Conservation (phyloP, 108 stramenopile species). For the Epithemia pelagica region DNA sequence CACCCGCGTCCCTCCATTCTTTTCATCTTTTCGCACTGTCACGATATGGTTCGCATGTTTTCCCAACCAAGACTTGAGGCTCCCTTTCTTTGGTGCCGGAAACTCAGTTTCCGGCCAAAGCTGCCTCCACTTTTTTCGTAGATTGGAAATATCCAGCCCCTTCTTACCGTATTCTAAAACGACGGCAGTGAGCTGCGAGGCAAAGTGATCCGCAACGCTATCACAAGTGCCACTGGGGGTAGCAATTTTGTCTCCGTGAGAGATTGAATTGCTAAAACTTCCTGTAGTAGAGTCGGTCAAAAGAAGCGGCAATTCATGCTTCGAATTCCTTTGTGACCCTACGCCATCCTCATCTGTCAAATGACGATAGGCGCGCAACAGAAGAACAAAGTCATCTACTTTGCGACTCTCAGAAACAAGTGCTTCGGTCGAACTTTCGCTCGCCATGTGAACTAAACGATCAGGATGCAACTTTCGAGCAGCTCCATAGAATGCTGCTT, state of each 20-base stretch:
- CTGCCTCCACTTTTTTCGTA: slow-evolving; percentile 73
- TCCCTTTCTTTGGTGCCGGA: slow-evolving; percentile 23
- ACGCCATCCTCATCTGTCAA: slow-evolving; percentile 30
- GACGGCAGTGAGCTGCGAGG: slow-evolving; percentile 64
- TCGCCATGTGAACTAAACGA: slow-evolving; percentile 1
- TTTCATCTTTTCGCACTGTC: background rate
- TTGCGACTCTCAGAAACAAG: slow-evolving; percentile 2
- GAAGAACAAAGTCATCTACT: slow-evolving; percentile 21
- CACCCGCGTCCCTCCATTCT: background rate
- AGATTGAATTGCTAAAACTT: background rate
- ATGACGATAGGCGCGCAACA: slow-evolving; percentile 37
- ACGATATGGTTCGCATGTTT: background rate
- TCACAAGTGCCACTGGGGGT: background rate
- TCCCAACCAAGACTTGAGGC: background rate
- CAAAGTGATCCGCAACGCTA: slow-evolving; percentile 32
- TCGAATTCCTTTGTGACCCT: slow-evolving; percentile 44
- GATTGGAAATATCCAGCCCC: slow-evolving; percentile 55
- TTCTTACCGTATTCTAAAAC: slow-evolving; percentile 72
- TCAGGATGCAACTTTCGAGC: slow-evolving; percentile 68
- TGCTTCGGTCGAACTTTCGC: background rate
- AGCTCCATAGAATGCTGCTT: slow-evolving; percentile 41
- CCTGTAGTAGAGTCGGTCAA: too few species aligned
- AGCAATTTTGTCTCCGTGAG: background rate
- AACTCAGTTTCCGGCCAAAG: slow-evolving; percentile 82
- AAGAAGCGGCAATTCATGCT: slow-evolving; percentile 41